Evolutionary conservation across 2,329 filamentous ascomycete species (phyloP), one percentile per base, ranked within the genome.

Genomic region (Pseudogymnoascus sp.): DNA sequence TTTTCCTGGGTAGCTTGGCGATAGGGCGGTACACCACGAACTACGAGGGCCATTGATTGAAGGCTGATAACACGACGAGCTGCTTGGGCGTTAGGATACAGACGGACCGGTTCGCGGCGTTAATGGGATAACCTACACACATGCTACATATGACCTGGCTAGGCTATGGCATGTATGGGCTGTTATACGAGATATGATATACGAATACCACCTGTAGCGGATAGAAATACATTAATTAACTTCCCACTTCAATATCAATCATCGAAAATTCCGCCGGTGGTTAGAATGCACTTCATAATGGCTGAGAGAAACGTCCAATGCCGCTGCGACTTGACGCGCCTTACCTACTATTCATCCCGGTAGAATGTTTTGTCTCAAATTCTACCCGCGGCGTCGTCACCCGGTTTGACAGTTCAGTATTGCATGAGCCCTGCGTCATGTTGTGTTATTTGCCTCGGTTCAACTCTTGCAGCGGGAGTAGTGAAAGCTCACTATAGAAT

Each of bases 1-100:
- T 89, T 1, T 97, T 97, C 71, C 72, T 95, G n/a, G 93, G 93
- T 23, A 94, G 94, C 73, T 76, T 97, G 6, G 66, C 66, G 12
- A 60, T 73, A n/a, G 71, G 72, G 26, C 66, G 72, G 58, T 73
- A 72, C 59, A 64, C 63, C 14, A 65, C 62, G 31, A 33, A 23
- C 41, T 61, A 45, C 29, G 60, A 43, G 35, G 58, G 35, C 21
- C 58, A 60, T 60, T 60, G 26, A 60, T 7, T 35, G n/a, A 8
- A 55, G 16, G n/a, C 10, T 19, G n/a, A 2, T 6, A 33, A 55
- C 2, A 12, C 41, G 41, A 55, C 3, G 49, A 19, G 29, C n/a
- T 33, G 29, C 29, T 55, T 55, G 49, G 49, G 29, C 49, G 49
- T 55, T 55, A 33, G 29, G 29, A 55, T 55, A 55, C 45, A 52